Evolutionary conservation across 495 filamentous ascomycete genomes (phyloP).

Genomic region (Hypoxylon perforatum): DNA sequence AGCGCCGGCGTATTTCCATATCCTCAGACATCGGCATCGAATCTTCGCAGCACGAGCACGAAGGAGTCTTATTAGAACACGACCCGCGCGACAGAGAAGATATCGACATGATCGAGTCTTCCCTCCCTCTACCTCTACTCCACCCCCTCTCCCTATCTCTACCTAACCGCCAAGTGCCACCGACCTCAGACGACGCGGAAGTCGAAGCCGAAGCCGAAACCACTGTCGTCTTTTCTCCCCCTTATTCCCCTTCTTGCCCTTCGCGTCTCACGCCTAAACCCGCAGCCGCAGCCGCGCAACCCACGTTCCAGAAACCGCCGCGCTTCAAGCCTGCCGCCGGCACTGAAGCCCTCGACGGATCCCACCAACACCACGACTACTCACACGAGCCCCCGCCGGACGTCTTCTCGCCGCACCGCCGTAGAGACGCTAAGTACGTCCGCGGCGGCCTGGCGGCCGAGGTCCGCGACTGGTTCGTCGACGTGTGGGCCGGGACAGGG

Average conservation of each 20-base stretch:
- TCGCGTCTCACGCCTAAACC: background rate
- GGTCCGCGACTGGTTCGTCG: conserved; percentile 59
- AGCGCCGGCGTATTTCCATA: conserved; percentile 45
- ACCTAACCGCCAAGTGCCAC: background rate
- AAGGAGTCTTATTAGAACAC: conserved; percentile 15
- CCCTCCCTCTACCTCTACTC: background rate
- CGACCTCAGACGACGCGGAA: conserved; percentile 4
- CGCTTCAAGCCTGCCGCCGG: conserved; percentile 59
- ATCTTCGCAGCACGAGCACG: conserved; percentile 1
- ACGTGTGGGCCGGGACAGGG: conserved; percentile 48
- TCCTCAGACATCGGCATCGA: conserved; percentile 24
- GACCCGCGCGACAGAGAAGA: conserved; percentile 20
- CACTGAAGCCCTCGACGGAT: conserved; percentile 38
- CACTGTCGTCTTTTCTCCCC: no score
- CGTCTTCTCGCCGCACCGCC: conserved; percentile 54
- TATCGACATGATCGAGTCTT: conserved; percentile 15
- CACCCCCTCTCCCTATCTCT: background rate
- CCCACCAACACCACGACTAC: no score
- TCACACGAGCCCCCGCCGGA: conserved; percentile 46
- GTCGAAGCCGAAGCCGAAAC: background rate
- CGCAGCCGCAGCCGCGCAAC: conserved; percentile 24
- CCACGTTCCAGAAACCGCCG: conserved; percentile 51
- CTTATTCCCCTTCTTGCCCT: no score
- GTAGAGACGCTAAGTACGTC: conserved; percentile 52
- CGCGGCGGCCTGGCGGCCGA: conserved; percentile 56